Evolutionary conservation across 352 stramenopile species (phyloP), one percentile per base, ranked within the genome.

Genomic region (Thalassiosira hispida): DNA sequence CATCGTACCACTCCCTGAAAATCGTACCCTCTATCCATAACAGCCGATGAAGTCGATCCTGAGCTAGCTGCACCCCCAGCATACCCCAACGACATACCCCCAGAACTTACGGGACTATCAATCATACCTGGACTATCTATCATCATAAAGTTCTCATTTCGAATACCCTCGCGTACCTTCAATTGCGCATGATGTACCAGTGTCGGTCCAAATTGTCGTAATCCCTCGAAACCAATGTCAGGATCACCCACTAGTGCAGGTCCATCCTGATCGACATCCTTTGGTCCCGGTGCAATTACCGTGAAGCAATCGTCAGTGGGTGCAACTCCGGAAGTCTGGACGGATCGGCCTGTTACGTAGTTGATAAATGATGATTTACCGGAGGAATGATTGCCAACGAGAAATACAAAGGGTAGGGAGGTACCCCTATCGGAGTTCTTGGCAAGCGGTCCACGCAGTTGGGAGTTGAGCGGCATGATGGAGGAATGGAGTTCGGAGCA

Each of bases 291-390:
- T 6, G 97, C 96, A 78, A 99, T 99, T 73, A 99, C 98, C 8
- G 97, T 99, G 84, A 99, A 98, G 29, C 96, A 96, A 86, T 99
- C 98, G 90, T 99, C 98, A 0, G 98, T 99, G 7, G 98, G 98
- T n/a, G 98, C 98, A 9, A 99, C 97, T n/a, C 98, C 98, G 2
- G 97, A 98, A 42, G 93, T 98, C 93, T 99, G 97, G 61, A 99
- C 94, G 29, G 96, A 88, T 14, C 96, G 90, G 68, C 97, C 92
- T 20, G 98, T 77, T 31, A 99, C 85, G 77, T 99, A 98, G 86
- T 99, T 99, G 85, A 99, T 98, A 74, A 99, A 99, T 33, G 93
- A 97, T 1, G 94, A 98, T 85, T 99, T 99, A 61, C 97, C 98
- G 3, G 92, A 98, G 66, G 96, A 99, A 87, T 99, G 98, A 90